A percentile compares a stretch with the other conserved stretches of the same genome.
Conservation (phyloP, 2,329 filamentous ascomycete species). For the Talaromyces marneffei region DNA sequence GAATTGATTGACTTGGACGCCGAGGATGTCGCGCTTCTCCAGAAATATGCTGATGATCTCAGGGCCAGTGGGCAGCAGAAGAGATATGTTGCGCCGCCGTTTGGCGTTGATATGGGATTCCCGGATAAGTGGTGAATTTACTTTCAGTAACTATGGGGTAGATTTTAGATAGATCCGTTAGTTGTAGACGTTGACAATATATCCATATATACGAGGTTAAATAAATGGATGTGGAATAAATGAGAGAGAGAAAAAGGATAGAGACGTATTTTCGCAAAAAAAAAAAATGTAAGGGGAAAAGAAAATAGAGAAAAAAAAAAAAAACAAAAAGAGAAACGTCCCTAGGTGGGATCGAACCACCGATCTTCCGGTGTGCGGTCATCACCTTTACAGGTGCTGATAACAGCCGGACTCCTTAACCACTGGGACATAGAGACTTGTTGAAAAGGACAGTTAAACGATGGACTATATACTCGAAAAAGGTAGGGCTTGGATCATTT, state of each 20-base stretch:
- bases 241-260: background rate
- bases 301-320: background rate
- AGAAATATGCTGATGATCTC: constrained; percentile 32
- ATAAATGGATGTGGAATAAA: background rate
- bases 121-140: constrained; percentile 53
- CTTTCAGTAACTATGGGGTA: no score
- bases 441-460: background rate
- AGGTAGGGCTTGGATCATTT: background rate
- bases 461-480: background rate
- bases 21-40: constrained; percentile 33
- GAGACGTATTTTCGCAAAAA: no score
- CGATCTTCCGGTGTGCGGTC: constrained; percentile 24
- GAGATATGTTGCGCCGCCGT: constrained; percentile 61
- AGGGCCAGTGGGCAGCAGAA: constrained; percentile 29
- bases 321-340: constrained; percentile 20
- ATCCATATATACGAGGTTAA: background rate
- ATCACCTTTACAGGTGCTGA: background rate
- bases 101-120: constrained; percentile 64
- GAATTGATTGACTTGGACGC: constrained; percentile 35
- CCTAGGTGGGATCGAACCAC: constrained; percentile 39
- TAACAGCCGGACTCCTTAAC: constrained; percentile 9
- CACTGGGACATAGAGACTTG: constrained; percentile 9
- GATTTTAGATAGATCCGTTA: background rate
- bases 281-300: background rate
- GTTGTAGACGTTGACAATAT: background rate